A percentile compares a stretch with the other conserved stretches of the same genome.
Conservation (phyloP, 257 asterid species). For the Fraxinus quadrangulata region DNA sequence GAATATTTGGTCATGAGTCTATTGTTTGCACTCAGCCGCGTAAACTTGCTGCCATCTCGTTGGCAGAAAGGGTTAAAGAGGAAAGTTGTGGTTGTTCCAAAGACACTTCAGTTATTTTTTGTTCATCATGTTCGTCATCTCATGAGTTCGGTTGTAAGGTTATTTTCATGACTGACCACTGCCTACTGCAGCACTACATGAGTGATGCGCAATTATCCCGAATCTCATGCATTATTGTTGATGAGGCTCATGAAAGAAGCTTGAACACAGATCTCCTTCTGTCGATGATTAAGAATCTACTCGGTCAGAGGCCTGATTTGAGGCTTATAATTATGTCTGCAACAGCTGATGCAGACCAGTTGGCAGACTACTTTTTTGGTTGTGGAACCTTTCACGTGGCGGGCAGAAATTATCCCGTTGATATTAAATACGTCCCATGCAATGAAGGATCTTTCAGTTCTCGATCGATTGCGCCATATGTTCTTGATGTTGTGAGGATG, state of each 20-base stretch:
- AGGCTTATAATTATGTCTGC: conserved; percentile 97
- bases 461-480: conserved; percentile 59
- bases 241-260: conserved; percentile 99
- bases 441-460: conserved; percentile 44
- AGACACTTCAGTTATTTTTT: conserved; percentile 47
- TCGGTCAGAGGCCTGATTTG: conserved; percentile 61
- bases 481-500: conserved; percentile 58
- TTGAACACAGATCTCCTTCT: conserved; percentile 90
- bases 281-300: conserved; percentile 70
- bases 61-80: conserved; percentile 80
- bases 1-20: conserved; percentile 51
- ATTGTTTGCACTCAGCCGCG: conserved; percentile 95
- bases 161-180: conserved; percentile 81
- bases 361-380: conserved; percentile 67
- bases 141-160: conserved; percentile 57
- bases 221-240: conserved; percentile 82
- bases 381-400: conserved; percentile 66
- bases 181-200: conserved; percentile 86
- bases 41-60: conserved; percentile 80
- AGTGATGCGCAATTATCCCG: conserved; percentile 58
- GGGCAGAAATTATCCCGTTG: conserved; percentile 88
- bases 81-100: conserved; percentile 68
- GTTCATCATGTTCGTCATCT: conserved; percentile 61
- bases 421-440: conserved; percentile 60
- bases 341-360: conserved; percentile 83